A percentile compares a stretch with the other conserved stretches of the same genome.
These are phyloP conservation scores for Aspergillus indologenus DNA, from an alignment of 495 filamentous ascomycete genomes.

Conservation along the genomic window DNA sequence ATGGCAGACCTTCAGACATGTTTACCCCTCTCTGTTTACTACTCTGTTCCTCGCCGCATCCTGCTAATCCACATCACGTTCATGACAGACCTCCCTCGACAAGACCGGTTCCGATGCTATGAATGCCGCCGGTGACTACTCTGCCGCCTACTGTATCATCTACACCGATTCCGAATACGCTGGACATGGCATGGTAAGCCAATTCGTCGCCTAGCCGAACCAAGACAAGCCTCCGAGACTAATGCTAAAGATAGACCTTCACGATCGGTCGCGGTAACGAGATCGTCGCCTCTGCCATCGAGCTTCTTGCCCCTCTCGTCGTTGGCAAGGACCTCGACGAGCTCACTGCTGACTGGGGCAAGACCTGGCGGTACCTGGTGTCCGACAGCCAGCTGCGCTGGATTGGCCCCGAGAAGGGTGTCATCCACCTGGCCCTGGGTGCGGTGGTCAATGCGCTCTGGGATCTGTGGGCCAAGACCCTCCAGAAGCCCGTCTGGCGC, in stretches of 20 bases:
- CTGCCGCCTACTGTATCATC: conserved; percentile 87
- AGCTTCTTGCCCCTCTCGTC: conserved; percentile 69
- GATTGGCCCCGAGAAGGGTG: conserved; percentile 95
- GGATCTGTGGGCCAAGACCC: conserved; percentile 90
- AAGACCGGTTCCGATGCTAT: conserved; percentile 96
- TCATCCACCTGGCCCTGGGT: conserved; percentile 87
- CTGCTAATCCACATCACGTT: not conserved
- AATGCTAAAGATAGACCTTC: conserved; percentile 66
- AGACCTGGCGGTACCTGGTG: conserved; percentile 88
- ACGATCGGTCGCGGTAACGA: conserved; percentile 96
- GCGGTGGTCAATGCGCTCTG: conserved; percentile 91
- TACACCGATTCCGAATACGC: conserved; percentile 68
- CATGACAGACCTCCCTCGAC: conserved; percentile 74
- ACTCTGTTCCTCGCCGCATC: not conserved
- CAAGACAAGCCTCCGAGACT: conserved; percentile 6
- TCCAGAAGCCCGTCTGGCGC: conserved; percentile 85
- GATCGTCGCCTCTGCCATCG: conserved; percentile 83
- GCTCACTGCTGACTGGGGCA: conserved; percentile 77
- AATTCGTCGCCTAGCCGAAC: not conserved
- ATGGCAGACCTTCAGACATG: conserved; percentile 19
- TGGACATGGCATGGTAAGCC: conserved; percentile 83
- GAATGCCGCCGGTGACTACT: conserved; percentile 94
- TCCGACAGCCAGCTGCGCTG: conserved; percentile 87
- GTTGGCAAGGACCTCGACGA: conserved; percentile 68
- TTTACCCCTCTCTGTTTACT: not conserved